Base-by-base conservation (phyloP, 2,329 filamentous ascomycete species). In the Periglandula ipomoeae region DNA sequence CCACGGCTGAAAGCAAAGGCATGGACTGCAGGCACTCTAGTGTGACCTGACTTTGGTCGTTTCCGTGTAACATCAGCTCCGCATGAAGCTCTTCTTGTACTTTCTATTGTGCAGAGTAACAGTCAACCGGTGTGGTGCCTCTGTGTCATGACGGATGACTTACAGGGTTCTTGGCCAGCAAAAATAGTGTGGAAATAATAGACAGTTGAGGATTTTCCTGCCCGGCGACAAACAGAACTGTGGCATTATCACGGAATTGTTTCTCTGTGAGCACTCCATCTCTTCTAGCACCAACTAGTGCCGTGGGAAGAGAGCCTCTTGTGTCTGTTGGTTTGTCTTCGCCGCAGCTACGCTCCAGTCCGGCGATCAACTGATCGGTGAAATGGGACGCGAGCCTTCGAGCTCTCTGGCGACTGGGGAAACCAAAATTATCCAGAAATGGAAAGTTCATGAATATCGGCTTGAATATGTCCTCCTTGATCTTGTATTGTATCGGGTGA, bases 161-260 rank as follows among this genome's bases (percentile, higher is more conserved):
- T 50, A 59, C 58, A 15, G 55, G 52, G 44, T 67, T 55, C 24
- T 62, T 61, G 3, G 64, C 66, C 9, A 70, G 51, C n/a, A 66
- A 55, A 53, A 65, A 69, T 35, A 70, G 49, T 19, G 56, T 58
- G 1, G 63, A 68, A 13, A 61, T 63, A 17, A 70, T 58, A 17
- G 64, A 56, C 47, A 65, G 56, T 55, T 70, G 67, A 1, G 65
- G 62, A 48, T 71, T 71, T 53, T 71, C 68, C 46, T 71, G 68
- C 0, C 66, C 66, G 0, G 68, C 68, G 13, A 71, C 58, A 42
- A 69, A 70, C 1, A 61, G 56, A 13, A 70, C 63, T 32, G 66
- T 68, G 17, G 67, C 50, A 38, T 71, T 71, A 44, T 69, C 64
- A 15, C 65, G 60, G 50, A 69, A 64, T 45, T 70, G 66, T 46